phyloP scores from a whole-genome alignment of 495 filamentous ascomycete genomes.

The Mycothermus thermophilus region DNA sequence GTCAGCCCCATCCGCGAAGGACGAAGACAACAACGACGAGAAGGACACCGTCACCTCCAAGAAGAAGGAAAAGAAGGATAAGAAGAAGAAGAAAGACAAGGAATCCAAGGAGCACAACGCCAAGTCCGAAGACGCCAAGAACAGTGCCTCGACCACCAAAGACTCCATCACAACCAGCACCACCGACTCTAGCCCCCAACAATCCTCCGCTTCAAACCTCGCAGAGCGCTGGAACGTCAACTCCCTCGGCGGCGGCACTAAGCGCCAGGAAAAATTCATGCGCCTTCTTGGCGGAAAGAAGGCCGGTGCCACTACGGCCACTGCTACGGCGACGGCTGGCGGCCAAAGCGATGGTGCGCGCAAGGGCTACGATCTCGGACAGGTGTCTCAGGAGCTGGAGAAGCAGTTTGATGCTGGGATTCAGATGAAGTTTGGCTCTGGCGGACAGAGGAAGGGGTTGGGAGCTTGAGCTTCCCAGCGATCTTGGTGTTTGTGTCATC shows the following conservation, averaged over 20 bases:
- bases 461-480: too few species aligned
- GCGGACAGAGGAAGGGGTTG: constrained; percentile 37
- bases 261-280: constrained; percentile 43
- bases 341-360: constrained; percentile 11
- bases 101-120: constrained; percentile 6
- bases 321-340: constrained; percentile 2
- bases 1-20: too few species aligned
- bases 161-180: neutral
- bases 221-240: constrained; percentile 39
- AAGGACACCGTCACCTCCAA: neutral
- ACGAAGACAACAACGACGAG: constrained; percentile 2
- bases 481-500: too few species aligned
- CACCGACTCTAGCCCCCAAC: constrained; percentile 1
- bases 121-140: neutral
- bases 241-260: constrained; percentile 34
- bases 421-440: constrained; percentile 40
- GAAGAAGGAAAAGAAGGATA: constrained; percentile 6
- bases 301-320: constrained; percentile 8
- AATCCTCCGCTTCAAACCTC: constrained; percentile 4
- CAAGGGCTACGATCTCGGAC: constrained; percentile 20
- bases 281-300: constrained; percentile 41
- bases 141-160: constrained; percentile 2
- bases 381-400: constrained; percentile 41
- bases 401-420: constrained; percentile 45
- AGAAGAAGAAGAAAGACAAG: constrained; percentile 8